Evolutionary conservation across 305 asterid genomes (phyloP).

Genomic region (Rubia balearica): DNA sequence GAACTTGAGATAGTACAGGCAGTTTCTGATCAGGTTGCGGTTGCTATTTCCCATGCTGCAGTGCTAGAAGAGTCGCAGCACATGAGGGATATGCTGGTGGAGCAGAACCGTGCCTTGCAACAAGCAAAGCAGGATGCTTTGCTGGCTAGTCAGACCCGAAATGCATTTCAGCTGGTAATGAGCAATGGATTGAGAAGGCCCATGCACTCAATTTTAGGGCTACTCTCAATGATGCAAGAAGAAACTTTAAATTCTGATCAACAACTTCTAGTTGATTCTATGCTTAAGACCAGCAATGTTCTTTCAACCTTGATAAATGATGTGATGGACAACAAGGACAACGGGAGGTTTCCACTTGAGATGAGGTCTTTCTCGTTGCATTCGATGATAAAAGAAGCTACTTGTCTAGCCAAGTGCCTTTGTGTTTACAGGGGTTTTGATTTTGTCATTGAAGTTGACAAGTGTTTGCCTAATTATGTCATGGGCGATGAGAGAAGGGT

Average conservation of each 20-base stretch:
- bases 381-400: constrained; percentile 61
- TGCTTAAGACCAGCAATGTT: constrained; percentile 72
- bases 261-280: constrained; percentile 59
- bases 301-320: constrained; percentile 70
- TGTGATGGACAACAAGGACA: constrained; percentile 75
- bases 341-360: constrained; percentile 58
- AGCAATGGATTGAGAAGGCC: constrained; percentile 89
- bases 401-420: constrained; percentile 82
- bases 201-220: constrained; percentile 90
- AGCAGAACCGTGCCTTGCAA: constrained; percentile 75
- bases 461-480: constrained; percentile 61
- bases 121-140: constrained; percentile 81
- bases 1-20: constrained; percentile 89
- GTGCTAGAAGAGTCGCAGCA: constrained; percentile 88
- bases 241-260: constrained; percentile 55
- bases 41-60: constrained; percentile 96
- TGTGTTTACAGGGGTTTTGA: constrained; percentile 52
- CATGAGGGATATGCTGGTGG: constrained; percentile 74
- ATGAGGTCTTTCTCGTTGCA: constrained; percentile 63
- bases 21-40: constrained; percentile 97
- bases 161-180: constrained; percentile 82
- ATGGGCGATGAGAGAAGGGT: constrained; percentile 91
- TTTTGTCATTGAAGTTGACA: constrained; percentile 60
- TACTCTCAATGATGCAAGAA: constrained; percentile 73
- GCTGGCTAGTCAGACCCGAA: constrained; percentile 84